Percentiles rank a stretch among this genome's conserved stretches.
These are phyloP conservation scores for Starmerella riodocensis DNA, from an alignment of 805 yeast genomes.

Conservation along the genomic window DNA sequence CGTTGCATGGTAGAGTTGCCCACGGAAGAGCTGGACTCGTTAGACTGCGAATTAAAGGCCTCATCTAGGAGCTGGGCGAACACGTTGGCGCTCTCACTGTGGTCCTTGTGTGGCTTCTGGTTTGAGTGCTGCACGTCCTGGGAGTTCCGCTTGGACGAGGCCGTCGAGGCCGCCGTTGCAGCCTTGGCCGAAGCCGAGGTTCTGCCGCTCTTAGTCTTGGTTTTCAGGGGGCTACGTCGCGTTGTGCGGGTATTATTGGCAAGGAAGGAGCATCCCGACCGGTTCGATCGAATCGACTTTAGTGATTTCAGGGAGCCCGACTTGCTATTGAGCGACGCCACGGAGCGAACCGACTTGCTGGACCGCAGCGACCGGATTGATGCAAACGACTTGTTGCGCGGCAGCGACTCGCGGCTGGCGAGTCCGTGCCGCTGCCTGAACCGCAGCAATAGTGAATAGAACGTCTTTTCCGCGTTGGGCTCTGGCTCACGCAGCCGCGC, in stretches of 20 bases:
- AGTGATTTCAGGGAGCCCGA: conserved; percentile 14
- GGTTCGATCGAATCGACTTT: conserved; percentile 11
- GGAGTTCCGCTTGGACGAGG: neutral
- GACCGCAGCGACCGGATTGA: conserved; percentile 18
- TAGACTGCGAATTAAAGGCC: conserved; percentile 20
- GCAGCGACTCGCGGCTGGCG: conserved; percentile 9
- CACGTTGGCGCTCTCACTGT: conserved; percentile 13
- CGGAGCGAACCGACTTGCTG: conserved; percentile 17
- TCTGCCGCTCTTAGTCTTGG: neutral
- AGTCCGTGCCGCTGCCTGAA: conserved; percentile 54
- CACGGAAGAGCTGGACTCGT: neutral
- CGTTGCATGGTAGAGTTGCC: neutral
- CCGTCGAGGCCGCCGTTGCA: neutral
- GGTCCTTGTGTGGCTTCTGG: neutral
- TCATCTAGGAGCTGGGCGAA: conserved; percentile 26
- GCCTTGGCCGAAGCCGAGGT: conserved; percentile 1
- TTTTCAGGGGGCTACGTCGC: conserved; percentile 12
- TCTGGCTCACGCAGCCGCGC: conserved; percentile 40
- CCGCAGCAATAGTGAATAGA: conserved; percentile 59
- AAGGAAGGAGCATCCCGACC: conserved; percentile 12
- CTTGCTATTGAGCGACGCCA: conserved; percentile 8
- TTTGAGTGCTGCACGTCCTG: neutral
- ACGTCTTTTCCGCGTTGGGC: conserved; percentile 65
- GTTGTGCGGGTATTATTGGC: conserved; percentile 4
- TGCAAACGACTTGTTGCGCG: conserved; percentile 12